Conservation (phyloP, 2,329 filamentous ascomycete species). For the Xylaria sp. region DNA sequence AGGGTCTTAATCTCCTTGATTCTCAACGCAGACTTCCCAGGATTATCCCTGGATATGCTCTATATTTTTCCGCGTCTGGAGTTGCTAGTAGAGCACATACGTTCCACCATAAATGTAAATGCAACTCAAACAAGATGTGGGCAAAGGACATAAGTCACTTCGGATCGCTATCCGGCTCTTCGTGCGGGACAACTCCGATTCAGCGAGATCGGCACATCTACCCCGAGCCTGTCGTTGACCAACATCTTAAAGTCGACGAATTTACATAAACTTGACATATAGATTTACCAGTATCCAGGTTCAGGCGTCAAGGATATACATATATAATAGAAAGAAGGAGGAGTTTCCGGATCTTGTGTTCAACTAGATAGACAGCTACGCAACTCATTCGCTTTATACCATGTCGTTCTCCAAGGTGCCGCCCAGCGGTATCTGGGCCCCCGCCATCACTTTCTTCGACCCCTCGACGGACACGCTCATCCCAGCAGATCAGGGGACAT, state of each 20-base stretch:
- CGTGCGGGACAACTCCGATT: constrained; percentile 24
- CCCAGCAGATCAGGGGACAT: constrained; percentile 57
- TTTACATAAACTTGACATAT: background rate
- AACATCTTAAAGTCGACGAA: background rate
- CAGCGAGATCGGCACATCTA: constrained; percentile 41
- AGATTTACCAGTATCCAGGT: background rate
- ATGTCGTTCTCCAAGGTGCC: constrained; percentile 47
- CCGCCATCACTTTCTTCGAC: constrained; percentile 64
- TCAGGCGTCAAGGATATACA: background rate
- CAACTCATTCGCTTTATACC: background rate
- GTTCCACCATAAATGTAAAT: background rate
- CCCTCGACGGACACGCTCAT: constrained; percentile 58
- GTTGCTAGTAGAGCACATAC: background rate
- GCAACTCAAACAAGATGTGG: background rate
- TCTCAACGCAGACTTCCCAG: background rate
- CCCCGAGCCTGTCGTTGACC: constrained; percentile 36
- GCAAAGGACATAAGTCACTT: background rate
- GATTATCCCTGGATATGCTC: background rate
- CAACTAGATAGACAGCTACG: background rate
- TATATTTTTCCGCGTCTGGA: background rate
- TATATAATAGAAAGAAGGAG: background rate
- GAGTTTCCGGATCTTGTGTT: background rate
- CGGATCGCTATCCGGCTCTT: constrained; percentile 16
- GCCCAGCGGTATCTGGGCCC: constrained; percentile 57
- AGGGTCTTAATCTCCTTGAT: background rate